phyloP scores from a whole-genome alignment of 2,329 filamentous ascomycete species.

The Xylariaceae sp. region DNA sequence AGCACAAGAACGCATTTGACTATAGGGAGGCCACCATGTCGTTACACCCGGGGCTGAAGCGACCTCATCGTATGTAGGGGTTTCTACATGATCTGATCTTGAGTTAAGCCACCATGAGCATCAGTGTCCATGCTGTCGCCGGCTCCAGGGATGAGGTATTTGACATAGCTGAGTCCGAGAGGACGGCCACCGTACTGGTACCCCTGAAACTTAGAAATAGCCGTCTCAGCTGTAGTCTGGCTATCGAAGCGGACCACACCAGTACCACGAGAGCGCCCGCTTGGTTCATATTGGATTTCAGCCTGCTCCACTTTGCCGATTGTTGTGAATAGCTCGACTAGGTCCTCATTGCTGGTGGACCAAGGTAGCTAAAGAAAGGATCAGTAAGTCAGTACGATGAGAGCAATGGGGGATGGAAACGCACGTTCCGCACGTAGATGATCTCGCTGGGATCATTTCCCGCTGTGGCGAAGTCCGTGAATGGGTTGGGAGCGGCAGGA shows the following conservation, averaged over 20 bases:
- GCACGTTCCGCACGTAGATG: constrained; percentile 96
- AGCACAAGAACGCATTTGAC: too few species aligned
- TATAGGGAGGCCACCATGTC: too few species aligned
- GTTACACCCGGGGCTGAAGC: constrained; percentile 4
- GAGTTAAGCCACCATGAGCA: constrained; percentile 72
- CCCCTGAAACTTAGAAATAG: constrained; percentile 94
- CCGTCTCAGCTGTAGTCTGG: constrained; percentile 80
- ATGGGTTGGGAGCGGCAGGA: constrained; percentile 71
- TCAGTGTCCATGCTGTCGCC: constrained; percentile 80
- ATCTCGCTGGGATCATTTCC: constrained; percentile 77
- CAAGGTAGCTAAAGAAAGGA: constrained; percentile 70
- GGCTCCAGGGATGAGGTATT: constrained; percentile 71
- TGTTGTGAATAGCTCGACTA: constrained; percentile 93
- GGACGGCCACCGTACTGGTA: constrained; percentile 97
- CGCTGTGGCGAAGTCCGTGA: constrained; percentile 87
- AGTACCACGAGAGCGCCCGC: constrained; percentile 88
- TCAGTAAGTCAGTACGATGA: constrained; percentile 9
- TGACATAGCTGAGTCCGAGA: constrained; percentile 88
- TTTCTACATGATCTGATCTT: constrained; percentile 92
- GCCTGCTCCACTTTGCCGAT: constrained; percentile 97
- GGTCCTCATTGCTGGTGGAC: constrained; percentile 97
- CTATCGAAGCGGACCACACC: constrained; percentile 94
- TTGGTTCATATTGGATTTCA: constrained; percentile 98
- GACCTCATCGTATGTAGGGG: not conserved
- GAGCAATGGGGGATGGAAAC: constrained; percentile 32